Evolutionary conservation across 352 stramenopile genomes (phyloP).

Genomic region (Aphanomyces euteiches): DNA sequence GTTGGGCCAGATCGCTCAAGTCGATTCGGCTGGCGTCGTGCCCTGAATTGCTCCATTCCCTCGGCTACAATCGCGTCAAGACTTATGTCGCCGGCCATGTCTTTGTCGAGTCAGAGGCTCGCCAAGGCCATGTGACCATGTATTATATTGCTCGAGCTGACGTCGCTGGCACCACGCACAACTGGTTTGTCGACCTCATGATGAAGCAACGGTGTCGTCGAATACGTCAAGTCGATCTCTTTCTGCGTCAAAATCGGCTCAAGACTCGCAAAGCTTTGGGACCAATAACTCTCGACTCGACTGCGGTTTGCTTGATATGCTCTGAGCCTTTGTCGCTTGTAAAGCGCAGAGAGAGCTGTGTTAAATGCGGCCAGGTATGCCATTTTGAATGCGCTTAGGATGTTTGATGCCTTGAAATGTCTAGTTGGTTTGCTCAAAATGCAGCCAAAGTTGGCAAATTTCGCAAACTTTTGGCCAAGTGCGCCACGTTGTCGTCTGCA

Average conservation of each 20-base stretch:
- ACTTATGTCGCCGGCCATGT: slow-evolving; percentile 14
- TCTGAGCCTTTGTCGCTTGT: too few relatives aligned
- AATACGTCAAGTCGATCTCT: slow-evolving; percentile 5
- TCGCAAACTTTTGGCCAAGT: too few relatives aligned
- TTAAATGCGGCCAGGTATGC: too few relatives aligned
- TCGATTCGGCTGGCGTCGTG: not conserved
- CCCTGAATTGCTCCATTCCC: not conserved
- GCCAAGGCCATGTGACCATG: not conserved
- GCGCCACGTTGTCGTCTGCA: too few relatives aligned
- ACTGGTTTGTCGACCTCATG: slow-evolving; percentile 1
- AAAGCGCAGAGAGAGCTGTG: too few relatives aligned
- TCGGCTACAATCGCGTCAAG: not conserved
- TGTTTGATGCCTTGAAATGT: too few relatives aligned
- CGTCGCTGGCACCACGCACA: slow-evolving; percentile 2
- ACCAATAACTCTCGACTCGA: too few relatives aligned
- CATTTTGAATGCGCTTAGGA: too few relatives aligned
- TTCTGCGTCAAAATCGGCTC: slow-evolving; percentile 2
- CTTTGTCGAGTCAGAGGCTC: not conserved
- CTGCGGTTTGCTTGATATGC: too few relatives aligned
- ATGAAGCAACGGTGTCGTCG: not conserved
- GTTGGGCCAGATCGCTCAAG: not conserved
- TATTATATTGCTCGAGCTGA: slow-evolving; percentile 7
- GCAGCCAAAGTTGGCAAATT: too few relatives aligned
- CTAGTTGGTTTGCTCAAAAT: too few relatives aligned
- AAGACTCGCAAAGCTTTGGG: too few relatives aligned